Evolutionary conservation across 495 filamentous ascomycete species (phyloP), one percentile per base, ranked within the genome.

Genomic region (Geopyxis carbonaria): DNA sequence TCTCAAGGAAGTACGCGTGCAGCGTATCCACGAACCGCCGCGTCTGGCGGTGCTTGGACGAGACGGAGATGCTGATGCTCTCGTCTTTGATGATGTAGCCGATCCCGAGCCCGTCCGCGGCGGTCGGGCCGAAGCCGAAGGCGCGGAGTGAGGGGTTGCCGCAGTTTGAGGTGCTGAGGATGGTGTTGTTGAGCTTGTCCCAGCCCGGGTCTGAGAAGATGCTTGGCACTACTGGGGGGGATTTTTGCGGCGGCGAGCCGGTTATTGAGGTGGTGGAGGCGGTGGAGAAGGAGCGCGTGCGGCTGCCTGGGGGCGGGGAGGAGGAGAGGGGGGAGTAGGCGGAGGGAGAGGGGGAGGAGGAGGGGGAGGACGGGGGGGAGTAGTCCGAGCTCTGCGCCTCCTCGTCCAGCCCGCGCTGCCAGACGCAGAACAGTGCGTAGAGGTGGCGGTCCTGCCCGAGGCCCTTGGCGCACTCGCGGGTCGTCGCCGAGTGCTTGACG

Each of bases 71-170:
- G 22, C 75, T 81, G 49, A 97, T 78, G 34, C 70, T 67, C 25
- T 93, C 87, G 51, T 93, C 87, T 59, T 97, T 97, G 71, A 97
- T 94, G 50, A 97, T 95, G 60, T 97, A 97, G 9, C 89, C 89
- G 40, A 97, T 92, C 9, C 91, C 89, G 57, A 95, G 95, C 0
- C 89, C 89, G 38, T 95, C 91, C 20, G 77, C 87, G 2, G 79
- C 86, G 0, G 85, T 91, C 2, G 89, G 89, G 0, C 89, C 89
- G 59, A 97, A 97, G 8, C 89, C 89, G 50, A 97, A 97, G 33
- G 93, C 83, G 1, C 89, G 77, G 10, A 97, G 70, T n/a, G 80
- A 86, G 2, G 89, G 89, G 60, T 97, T 97, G 40, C 89, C 89
- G 60, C 89, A 97, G 62, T 97, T 97, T n/a, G 85, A 93, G 1